Evolutionary conservation across 2,329 filamentous ascomycete species (phyloP).

Genomic region (Lachnellula arida): DNA sequence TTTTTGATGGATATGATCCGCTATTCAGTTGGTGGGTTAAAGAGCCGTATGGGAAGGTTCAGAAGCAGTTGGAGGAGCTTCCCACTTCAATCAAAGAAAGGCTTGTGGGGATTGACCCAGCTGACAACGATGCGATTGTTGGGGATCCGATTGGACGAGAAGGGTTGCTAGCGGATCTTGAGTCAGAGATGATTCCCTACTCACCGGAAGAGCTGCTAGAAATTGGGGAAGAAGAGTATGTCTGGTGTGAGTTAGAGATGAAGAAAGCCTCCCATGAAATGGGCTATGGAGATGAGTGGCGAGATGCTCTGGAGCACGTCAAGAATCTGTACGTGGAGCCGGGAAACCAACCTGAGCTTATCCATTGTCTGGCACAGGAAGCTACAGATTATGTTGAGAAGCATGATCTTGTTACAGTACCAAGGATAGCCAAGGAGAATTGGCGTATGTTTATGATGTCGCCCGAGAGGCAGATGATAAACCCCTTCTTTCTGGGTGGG

Average conservation of each 20-base stretch:
- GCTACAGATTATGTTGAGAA: slow-evolving; percentile 48
- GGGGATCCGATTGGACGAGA: slow-evolving; percentile 52
- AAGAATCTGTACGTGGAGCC: slow-evolving; percentile 51
- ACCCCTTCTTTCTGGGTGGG: slow-evolving; percentile 57
- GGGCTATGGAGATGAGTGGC: slow-evolving; percentile 46
- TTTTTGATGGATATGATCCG: slow-evolving; percentile 53
- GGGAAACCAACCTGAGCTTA: slow-evolving; percentile 48
- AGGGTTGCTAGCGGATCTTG: slow-evolving; percentile 47
- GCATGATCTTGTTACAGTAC: slow-evolving; percentile 52
- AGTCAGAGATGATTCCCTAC: slow-evolving; percentile 55
- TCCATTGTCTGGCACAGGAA: slow-evolving; percentile 46
- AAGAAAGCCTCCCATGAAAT: slow-evolving; percentile 44
- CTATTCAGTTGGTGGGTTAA: slow-evolving; percentile 53
- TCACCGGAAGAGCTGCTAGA: slow-evolving; percentile 50
- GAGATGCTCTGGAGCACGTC: slow-evolving; percentile 49
- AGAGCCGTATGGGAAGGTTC: slow-evolving; percentile 39
- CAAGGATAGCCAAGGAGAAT: slow-evolving; percentile 46
- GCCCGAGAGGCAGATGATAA: slow-evolving; percentile 47
- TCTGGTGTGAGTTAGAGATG: slow-evolving; percentile 54
- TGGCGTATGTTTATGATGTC: slow-evolving; percentile 55
- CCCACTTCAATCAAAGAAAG: slow-evolving; percentile 36
- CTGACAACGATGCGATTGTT: slow-evolving; percentile 46
- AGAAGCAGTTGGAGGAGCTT: slow-evolving; percentile 35
- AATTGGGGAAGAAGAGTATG: slow-evolving; percentile 47
- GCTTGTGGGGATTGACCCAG: slow-evolving; percentile 42